Conservation (phyloP, 2,329 filamentous ascomycete species). For the Penicillium sp. region DNA sequence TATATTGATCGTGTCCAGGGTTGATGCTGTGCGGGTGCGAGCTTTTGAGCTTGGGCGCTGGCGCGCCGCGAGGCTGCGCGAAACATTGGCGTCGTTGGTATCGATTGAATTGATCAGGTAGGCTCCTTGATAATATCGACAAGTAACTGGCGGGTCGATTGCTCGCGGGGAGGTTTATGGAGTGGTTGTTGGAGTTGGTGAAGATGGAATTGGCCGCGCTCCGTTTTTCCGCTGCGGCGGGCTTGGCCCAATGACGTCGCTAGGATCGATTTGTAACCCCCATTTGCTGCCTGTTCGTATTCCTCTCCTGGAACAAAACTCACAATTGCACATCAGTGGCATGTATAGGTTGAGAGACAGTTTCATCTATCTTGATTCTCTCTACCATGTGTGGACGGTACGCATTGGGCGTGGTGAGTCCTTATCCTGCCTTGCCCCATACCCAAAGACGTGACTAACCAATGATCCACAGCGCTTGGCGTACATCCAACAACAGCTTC, state of each 20-base stretch:
- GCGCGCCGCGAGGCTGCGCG: slow-evolving; percentile 38
- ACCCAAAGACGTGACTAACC: slow-evolving; percentile 15
- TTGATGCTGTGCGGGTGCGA: slow-evolving; percentile 27
- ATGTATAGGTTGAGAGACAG: background rate
- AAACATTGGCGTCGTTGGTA: slow-evolving; percentile 32
- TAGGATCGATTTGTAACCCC: background rate
- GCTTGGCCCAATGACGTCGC: slow-evolving; percentile 39
- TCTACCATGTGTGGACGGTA: slow-evolving; percentile 71
- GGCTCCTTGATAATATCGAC: no score
- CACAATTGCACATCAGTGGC: background rate
- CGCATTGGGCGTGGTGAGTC: slow-evolving; percentile 64
- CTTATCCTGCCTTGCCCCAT: background rate
- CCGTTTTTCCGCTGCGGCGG: slow-evolving; percentile 31
- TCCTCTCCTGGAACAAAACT: background rate
- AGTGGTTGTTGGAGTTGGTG: background rate
- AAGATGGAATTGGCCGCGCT: slow-evolving; percentile 20
- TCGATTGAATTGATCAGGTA: background rate
- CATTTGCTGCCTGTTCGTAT: background rate
- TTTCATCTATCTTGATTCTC: background rate
- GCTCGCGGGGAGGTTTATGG: background rate
- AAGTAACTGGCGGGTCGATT: background rate
- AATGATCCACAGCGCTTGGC: slow-evolving; percentile 67
- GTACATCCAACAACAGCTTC: slow-evolving; percentile 74
- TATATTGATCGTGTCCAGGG: slow-evolving; percentile 32
- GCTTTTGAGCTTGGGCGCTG: slow-evolving; percentile 32